Conservation (phyloP, 202 grass and related monocot genomes). For the Setaria italica region DNA sequence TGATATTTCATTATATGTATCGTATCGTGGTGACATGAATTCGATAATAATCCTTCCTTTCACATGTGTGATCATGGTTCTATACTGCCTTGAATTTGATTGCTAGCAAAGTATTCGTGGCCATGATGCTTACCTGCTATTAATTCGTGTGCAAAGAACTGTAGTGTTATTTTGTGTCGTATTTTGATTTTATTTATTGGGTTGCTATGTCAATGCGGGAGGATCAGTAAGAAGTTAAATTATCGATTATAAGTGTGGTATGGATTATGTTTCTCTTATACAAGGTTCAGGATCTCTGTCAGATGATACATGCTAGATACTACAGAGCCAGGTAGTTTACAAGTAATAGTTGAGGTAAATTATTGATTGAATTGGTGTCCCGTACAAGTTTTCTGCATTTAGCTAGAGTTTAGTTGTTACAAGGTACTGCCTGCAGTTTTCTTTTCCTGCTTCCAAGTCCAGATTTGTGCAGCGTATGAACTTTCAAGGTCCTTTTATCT, state of each 20-base stretch:
- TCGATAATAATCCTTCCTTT: neutral
- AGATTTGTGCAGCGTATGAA: conserved; percentile 24
- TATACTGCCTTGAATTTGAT: neutral
- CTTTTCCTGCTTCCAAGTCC: neutral
- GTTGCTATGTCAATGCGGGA: neutral
- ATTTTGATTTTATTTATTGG: neutral
- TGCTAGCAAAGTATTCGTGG: neutral
- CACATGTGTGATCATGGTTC: conserved; percentile 23
- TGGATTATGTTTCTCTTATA: neutral
- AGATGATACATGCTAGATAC: conserved; percentile 1
- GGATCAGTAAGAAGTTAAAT: neutral
- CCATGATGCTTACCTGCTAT: neutral
- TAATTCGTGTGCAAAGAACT: neutral
- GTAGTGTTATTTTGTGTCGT: neutral
- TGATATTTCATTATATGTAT: conserved; percentile 24
- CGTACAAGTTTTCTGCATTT: neutral
- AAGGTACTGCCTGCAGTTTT: neutral
- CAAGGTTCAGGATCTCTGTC: neutral
- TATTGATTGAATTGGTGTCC: conserved; percentile 25
- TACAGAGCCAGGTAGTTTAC: neutral
- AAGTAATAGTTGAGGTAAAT: neutral
- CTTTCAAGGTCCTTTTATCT: neutral
- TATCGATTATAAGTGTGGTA: conserved; percentile 6
- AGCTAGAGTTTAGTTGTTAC: neutral
- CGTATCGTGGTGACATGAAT: neutral